Evolutionary conservation across 352 stramenopile species (phyloP), one percentile per base, ranked within the genome.

Genomic region (Plasmopara muralis): DNA sequence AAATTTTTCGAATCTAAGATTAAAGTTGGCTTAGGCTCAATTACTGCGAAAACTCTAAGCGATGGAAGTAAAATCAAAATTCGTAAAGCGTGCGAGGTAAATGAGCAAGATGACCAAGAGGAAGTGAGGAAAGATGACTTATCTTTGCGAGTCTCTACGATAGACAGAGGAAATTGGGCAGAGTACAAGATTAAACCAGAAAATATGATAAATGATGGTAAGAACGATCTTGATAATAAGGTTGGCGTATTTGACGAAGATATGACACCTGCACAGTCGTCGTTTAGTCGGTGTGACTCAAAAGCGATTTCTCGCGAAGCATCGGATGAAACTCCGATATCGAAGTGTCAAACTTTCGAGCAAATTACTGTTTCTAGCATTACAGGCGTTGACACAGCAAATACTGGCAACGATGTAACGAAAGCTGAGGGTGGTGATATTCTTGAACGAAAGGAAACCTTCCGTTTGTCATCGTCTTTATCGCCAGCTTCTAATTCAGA

Each of bases 111-210:
- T 20, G 43, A 53, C 7, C 4, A 8, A 9, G 31, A 35, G 6
- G 20, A 3, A 25, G 25, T 62, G 38, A 14, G 58, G 5, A n/a
- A 51, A 9, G 37, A 68, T 7, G 50, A 43, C n/a, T 29, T 39
- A 10, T 35, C 43, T 18, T 25, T n/a, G 2, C 33, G 60, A 51
- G 40, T 15, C 9, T 79, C 70, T 30, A 85, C 76, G 8, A 71
- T 87, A 35, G 74, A 85, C 20, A 58, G 58, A 39, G 76, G 72
- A 38, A 83, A 80, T 35, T 70, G 78, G 29, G 33, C 47, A 20
- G 47, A 80, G 44, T 80, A 77, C 50, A 76, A 74, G 40, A 13
- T 50, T 35, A 47, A 64, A 14, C 34, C 50, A 7, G 55, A 65
- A 2, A 60, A 72, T 10, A 39, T 59, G 28, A 45, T 61, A 13